Base-by-base conservation (phyloP, 345 rosid species). In the Corchorus capsularis region DNA sequence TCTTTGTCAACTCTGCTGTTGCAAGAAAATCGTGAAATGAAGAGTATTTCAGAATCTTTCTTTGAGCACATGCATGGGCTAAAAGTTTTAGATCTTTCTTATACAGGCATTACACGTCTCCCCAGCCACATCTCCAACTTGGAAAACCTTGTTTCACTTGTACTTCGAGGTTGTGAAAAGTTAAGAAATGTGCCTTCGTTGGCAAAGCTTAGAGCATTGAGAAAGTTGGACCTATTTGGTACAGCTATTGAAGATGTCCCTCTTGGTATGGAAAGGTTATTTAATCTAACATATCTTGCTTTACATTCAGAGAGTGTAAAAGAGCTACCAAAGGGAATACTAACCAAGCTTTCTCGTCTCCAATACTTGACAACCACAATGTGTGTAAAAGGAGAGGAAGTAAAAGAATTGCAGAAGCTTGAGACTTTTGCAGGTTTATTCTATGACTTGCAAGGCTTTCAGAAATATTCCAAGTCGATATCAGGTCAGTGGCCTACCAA, bases 31-130 rank as follows among this genome's bases (percentile, higher is more conserved):
- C 10, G 27, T 27, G 1, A 1, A n/a, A 20, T 8, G 27, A 55
- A 5, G 19, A 45, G 60, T 19, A 19, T 55, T 55, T 19, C 60
- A 15, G 60, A 55, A 55, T 55, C 19, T 12, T 55, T 62, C 27
- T 81, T 22, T 32, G 50, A 15, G 71, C 59, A 32, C 52, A 34
- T 46, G 71, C 76, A 57, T 32, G 72, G 20, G 9, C 52, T 82
- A 5, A 52, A 43, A 69, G 32, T 75, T 52, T 79, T 82, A 50
- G 77, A 82, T 72, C 81, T 82, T 20, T 82, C 77, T 12, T 0
- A 14, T 1, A 0, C 0, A 0, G 16, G 8, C 2, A 2, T 64
- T 32, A 1, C 0, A 1, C 4, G 2, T 27, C 55, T 81, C 55
- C 79, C 76, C 4, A 20, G 43, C 6, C 62, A 69, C n/a, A 27